Percentiles rank a stretch among this genome's conserved stretches.
Conservation (phyloP, 2,329 filamentous ascomycete species). For the Neopestalotiopsis sp. region DNA sequence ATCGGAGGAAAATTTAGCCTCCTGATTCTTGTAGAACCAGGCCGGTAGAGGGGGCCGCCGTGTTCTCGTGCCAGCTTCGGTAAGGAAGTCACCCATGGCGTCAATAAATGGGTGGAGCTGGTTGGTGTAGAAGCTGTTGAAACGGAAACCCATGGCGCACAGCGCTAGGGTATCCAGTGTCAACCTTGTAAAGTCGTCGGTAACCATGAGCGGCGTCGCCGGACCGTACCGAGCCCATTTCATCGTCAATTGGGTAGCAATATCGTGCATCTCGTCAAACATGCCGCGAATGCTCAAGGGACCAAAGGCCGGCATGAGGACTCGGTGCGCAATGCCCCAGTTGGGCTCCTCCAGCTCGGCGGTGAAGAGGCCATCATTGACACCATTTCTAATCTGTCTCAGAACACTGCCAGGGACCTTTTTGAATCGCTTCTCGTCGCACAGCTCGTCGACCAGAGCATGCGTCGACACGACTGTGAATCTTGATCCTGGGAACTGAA, state of each 20-base stretch:
- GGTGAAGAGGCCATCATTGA: slow-evolving; percentile 36
- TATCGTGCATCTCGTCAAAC: slow-evolving; percentile 60
- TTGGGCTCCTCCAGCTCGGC: slow-evolving; percentile 41
- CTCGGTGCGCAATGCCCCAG: slow-evolving; percentile 59
- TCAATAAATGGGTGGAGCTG: slow-evolving; percentile 62
- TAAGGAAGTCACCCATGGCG: slow-evolving; percentile 56
- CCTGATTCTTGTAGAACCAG: slow-evolving; percentile 28
- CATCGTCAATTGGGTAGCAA: slow-evolving; percentile 56
- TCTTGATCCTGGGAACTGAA: slow-evolving; percentile 54
- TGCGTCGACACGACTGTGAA: slow-evolving; percentile 58
- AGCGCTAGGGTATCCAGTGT: slow-evolving; percentile 68
- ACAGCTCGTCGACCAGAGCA: slow-evolving; percentile 65
- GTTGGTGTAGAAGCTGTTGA: slow-evolving; percentile 64
- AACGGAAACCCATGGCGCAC: slow-evolving; percentile 63
- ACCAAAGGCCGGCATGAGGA: slow-evolving; percentile 59
- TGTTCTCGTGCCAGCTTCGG: slow-evolving; percentile 47
- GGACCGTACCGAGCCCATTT: slow-evolving; percentile 57
- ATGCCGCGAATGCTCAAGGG: slow-evolving; percentile 58
- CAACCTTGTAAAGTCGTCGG: slow-evolving; percentile 66
- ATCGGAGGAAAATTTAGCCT: slow-evolving; percentile 40
- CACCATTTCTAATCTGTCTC: slow-evolving; percentile 59
- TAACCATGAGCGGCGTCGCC: slow-evolving; percentile 53
- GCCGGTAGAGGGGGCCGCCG: slow-evolving; percentile 27
- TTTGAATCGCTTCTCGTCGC: slow-evolving; percentile 67
- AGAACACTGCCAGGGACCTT: slow-evolving; percentile 60